These are phyloP conservation scores for Nakataea oryzae DNA, from an alignment of 2,329 filamentous ascomycete species.

Conservation along the genomic window DNA sequence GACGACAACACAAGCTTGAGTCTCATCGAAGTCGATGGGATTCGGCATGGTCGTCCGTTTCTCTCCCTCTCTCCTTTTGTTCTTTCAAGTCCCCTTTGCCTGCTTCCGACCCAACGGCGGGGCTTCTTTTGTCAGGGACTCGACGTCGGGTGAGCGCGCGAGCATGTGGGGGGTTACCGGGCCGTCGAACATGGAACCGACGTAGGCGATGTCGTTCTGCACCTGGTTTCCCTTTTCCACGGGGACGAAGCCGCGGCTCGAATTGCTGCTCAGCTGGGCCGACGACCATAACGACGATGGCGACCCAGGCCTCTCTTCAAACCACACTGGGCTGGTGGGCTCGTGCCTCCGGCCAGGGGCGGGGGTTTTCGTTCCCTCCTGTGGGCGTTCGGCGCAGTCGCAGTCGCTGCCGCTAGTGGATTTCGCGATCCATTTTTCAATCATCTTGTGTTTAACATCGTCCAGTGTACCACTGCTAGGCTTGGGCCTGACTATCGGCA, in stretches of 20 bases:
- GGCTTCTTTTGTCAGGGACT: not conserved
- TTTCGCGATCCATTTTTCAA: too few species aligned
- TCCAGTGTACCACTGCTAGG: too few species aligned
- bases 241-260: not conserved
- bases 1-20: not conserved
- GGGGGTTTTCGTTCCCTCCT: not conserved
- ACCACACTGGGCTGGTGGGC: too few species aligned
- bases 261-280: not conserved
- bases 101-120: too few species aligned
- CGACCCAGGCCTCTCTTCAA: not conserved
- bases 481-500: too few species aligned
- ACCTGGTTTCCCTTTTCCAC: not conserved
- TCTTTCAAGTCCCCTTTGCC: not conserved
- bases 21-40: not conserved
- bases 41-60: not conserved
- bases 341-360: not conserved
- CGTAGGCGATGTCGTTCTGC: not conserved
- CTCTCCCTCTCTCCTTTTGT: not conserved
- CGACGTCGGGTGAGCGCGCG: not conserved
- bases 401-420: too few species aligned
- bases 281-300: not conserved
- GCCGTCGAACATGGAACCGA: not conserved
- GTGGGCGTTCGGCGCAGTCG: too few species aligned
- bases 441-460: too few species aligned
- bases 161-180: not conserved